phyloP scores from a whole-genome alignment of 768 basidiomycete genomes.

The Rhizopogon roseolus region DNA sequence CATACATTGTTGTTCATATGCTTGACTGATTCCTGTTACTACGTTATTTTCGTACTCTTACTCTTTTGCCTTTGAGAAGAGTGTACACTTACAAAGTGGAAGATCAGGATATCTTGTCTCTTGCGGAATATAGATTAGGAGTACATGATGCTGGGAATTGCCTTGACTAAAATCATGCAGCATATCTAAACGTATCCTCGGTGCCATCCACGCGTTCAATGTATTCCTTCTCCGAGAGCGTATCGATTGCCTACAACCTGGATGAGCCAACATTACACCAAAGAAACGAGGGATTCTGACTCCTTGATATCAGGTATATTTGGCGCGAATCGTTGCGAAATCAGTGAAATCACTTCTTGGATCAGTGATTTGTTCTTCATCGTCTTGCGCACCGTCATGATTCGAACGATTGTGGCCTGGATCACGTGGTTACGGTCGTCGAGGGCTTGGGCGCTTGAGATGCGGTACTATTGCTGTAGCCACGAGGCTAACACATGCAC shows the following conservation, averaged over 20 bases:
- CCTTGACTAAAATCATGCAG: conserved; percentile 22
- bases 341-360: conserved; percentile 85
- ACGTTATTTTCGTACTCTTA: too few species aligned
- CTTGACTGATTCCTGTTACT: too few species aligned
- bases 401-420: conserved; percentile 90
- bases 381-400: conserved; percentile 93
- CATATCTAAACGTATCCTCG: conserved; percentile 54
- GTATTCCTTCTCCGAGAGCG: conserved; percentile 93
- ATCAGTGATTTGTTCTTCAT: conserved; percentile 91
- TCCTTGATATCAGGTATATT: conserved; percentile 97
- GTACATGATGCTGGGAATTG: too few species aligned
- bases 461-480: too few species aligned
- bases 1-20: too few species aligned
- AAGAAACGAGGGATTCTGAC: conserved; percentile 30
- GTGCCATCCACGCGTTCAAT: conserved; percentile 67
- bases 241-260: conserved; percentile 70
- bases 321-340: conserved; percentile 82
- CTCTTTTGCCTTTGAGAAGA: too few species aligned
- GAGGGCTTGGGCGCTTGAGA: neutral
- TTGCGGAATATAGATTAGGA: too few species aligned
- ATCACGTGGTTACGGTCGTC: conserved; percentile 96
- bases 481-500: too few species aligned
- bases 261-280: neutral
- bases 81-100: too few species aligned
- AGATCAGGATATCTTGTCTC: too few species aligned